phyloP scores from a whole-genome alignment of 2,329 filamentous ascomycete species.

The Aphanocladium album region DNA sequence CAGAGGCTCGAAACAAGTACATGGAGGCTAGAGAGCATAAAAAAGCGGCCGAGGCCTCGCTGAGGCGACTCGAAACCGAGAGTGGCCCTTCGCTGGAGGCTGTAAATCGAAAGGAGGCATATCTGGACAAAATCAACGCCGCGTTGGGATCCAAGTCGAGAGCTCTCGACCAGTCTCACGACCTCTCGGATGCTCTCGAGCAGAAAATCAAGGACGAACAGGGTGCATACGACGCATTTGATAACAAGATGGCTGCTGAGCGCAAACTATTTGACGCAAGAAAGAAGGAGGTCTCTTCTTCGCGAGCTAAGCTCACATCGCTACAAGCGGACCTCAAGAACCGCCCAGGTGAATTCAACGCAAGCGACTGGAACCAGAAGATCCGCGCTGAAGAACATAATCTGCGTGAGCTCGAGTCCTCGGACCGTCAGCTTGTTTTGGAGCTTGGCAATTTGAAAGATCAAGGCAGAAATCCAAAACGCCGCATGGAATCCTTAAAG shows the following conservation, averaged over 20 bases:
- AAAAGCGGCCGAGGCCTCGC: slow-evolving; percentile 49
- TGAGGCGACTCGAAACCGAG: slow-evolving; percentile 54
- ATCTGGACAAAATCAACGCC: slow-evolving; percentile 52
- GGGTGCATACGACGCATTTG: slow-evolving; percentile 39
- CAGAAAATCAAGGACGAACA: slow-evolving; percentile 30
- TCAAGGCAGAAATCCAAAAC: slow-evolving; percentile 37
- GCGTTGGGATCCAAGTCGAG: slow-evolving; percentile 51
- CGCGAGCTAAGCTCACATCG: slow-evolving; percentile 54
- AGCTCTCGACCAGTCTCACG: slow-evolving; percentile 50
- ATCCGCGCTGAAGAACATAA: slow-evolving; percentile 60
- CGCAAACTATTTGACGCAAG: slow-evolving; percentile 44
- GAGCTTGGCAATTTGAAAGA: slow-evolving; percentile 39
- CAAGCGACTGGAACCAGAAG: slow-evolving; percentile 63
- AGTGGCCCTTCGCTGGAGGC: slow-evolving; percentile 63
- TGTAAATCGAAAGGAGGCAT: slow-evolving; percentile 65
- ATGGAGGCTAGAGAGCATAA: slow-evolving; percentile 50
- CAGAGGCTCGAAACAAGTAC: slow-evolving; percentile 44
- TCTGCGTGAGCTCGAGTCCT: slow-evolving; percentile 45
- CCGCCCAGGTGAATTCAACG: slow-evolving; percentile 62
- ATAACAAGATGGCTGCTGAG: slow-evolving; percentile 44
- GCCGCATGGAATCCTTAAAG: slow-evolving; percentile 35
- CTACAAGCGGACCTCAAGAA: slow-evolving; percentile 61
- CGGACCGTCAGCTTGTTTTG: slow-evolving; percentile 30
- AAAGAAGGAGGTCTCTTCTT: slow-evolving; percentile 44
- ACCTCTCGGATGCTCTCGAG: slow-evolving; percentile 40